Percentiles rank a stretch among this genome's conserved stretches.
Conservation (phyloP, 2,329 filamentous ascomycete genomes). For the Ascochyta clinopodiicola region DNA sequence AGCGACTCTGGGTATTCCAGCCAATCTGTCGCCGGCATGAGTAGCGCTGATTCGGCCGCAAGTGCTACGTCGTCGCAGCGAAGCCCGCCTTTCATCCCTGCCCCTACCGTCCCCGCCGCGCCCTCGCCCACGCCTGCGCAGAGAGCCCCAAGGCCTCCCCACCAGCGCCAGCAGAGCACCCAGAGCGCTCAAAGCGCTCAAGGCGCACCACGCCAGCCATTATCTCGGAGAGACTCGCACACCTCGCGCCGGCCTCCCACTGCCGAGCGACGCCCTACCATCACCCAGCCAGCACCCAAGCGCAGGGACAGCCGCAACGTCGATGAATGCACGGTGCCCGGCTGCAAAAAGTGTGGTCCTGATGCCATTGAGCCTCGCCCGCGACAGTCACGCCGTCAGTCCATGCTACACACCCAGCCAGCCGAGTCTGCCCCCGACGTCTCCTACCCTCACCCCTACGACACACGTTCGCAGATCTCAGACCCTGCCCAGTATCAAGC, state of each 20-base stretch:
- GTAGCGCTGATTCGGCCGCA: constrained; percentile 60
- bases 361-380: constrained; percentile 23
- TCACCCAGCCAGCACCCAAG: constrained; percentile 20
- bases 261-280: constrained; percentile 22
- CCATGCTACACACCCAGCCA: constrained; percentile 6
- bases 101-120: constrained; percentile 16
- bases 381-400: constrained; percentile 23
- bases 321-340: constrained; percentile 45
- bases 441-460: constrained; percentile 27
- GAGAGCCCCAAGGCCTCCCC: constrained; percentile 19
- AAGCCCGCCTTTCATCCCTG: constrained; percentile 33
- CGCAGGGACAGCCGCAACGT: constrained; percentile 16
- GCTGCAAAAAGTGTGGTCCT: constrained; percentile 38
- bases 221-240: constrained; percentile 33
- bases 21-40: constrained; percentile 60
- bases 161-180: constrained; percentile 27
- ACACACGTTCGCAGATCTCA: constrained; percentile 40
- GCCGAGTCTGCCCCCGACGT: constrained; percentile 41
- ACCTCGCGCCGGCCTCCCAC: constrained; percentile 27
- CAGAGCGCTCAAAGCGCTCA: constrained; percentile 32
- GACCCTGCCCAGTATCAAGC: constrained; percentile 35
- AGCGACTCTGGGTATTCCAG: constrained; percentile 70
- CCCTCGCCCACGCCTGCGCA: constrained; percentile 11
- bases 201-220: constrained; percentile 20
- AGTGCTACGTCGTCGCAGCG: constrained; percentile 42